phyloP scores from a whole-genome alignment of 2,329 filamentous ascomycete species.

The Colletotrichum tropicicola region DNA sequence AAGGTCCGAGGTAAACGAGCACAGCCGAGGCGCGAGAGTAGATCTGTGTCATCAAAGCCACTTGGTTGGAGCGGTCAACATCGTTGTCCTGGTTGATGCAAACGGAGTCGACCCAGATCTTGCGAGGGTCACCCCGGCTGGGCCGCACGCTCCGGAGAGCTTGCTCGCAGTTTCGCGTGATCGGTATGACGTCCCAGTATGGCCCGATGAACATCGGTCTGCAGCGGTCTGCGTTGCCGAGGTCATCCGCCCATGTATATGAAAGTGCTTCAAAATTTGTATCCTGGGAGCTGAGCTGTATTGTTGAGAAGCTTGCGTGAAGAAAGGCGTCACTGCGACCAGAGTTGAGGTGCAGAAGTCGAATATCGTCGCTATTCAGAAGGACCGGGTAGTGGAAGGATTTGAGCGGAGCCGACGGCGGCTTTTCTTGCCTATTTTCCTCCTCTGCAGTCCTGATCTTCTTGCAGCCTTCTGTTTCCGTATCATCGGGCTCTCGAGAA shows the following conservation, averaged over 20 bases:
- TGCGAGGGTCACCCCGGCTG: background rate
- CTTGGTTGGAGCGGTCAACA: slow-evolving; percentile 7
- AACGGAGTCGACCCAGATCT: background rate
- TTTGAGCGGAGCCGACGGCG: background rate
- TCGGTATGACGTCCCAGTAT: background rate
- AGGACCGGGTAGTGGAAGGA: background rate
- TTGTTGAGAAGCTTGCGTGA: background rate
- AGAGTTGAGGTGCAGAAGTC: background rate
- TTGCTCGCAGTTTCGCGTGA: background rate
- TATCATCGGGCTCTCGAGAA: too few species aligned
- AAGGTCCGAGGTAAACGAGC: background rate
- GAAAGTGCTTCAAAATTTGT: background rate
- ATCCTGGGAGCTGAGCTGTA: rapidly evolving
- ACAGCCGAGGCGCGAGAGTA: slow-evolving; percentile 9
- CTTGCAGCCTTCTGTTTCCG: too few species aligned
- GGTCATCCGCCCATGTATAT: background rate
- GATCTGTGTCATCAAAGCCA: slow-evolving; percentile 12
- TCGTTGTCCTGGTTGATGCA: slow-evolving; percentile 11
- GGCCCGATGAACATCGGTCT: background rate
- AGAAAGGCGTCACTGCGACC: rapidly evolving
- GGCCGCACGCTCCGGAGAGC: background rate
- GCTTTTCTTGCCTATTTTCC: too few species aligned
- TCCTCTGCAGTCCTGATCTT: too few species aligned
- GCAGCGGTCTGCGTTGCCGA: rapidly evolving
- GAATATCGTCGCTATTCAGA: background rate